A percentile compares a stretch with the other conserved stretches of the same genome.
Conservation (phyloP, 768 basidiomycete genomes). For the Lactarius evosmus region DNA sequence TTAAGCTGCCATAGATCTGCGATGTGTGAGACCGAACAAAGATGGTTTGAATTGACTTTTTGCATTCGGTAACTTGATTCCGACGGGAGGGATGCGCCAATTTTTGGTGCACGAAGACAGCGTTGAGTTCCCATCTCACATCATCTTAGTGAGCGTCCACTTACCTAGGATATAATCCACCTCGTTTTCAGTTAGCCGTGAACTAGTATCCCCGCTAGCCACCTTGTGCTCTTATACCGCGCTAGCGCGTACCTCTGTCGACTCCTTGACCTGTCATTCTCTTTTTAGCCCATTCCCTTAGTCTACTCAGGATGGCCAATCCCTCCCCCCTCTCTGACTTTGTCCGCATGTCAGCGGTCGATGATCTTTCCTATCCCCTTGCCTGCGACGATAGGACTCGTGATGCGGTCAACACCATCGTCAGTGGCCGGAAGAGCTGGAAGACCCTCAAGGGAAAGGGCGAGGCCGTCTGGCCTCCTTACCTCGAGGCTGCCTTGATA, state of each 20-base stretch:
- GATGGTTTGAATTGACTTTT: slow-evolving; percentile 26
- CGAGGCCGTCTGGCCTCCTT: slow-evolving; percentile 77
- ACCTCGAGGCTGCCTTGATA: slow-evolving; percentile 72
- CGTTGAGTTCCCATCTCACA: slow-evolving; percentile 23
- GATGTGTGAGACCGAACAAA: slow-evolving; percentile 25
- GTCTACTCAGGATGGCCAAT: slow-evolving; percentile 22
- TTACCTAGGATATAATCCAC: slow-evolving; percentile 22
- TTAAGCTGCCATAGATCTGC: slow-evolving; percentile 28
- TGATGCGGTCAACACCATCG: slow-evolving; percentile 64
- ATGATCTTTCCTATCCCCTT: slow-evolving; percentile 27
- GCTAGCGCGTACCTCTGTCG: slow-evolving; percentile 4
- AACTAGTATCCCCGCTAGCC: slow-evolving; percentile 15
- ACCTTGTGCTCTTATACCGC: slow-evolving; percentile 17
- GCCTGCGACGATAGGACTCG: slow-evolving; percentile 31
- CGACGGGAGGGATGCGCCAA: slow-evolving; percentile 22
- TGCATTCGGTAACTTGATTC: slow-evolving; percentile 24
- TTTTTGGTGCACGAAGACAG: slow-evolving; percentile 17
- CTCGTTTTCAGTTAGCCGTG: slow-evolving; percentile 25
- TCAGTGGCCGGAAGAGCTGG: slow-evolving; percentile 70
- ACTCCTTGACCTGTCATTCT: slow-evolving; percentile 12
- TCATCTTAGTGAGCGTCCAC: slow-evolving; percentile 7
- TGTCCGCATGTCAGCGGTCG: slow-evolving; percentile 29
- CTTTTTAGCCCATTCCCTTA: slow-evolving; percentile 16
- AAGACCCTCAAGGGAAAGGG: slow-evolving; percentile 64
- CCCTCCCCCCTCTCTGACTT: slow-evolving; percentile 27